phyloP scores from a whole-genome alignment of 495 filamentous ascomycete species.

The Xylona heveae region DNA sequence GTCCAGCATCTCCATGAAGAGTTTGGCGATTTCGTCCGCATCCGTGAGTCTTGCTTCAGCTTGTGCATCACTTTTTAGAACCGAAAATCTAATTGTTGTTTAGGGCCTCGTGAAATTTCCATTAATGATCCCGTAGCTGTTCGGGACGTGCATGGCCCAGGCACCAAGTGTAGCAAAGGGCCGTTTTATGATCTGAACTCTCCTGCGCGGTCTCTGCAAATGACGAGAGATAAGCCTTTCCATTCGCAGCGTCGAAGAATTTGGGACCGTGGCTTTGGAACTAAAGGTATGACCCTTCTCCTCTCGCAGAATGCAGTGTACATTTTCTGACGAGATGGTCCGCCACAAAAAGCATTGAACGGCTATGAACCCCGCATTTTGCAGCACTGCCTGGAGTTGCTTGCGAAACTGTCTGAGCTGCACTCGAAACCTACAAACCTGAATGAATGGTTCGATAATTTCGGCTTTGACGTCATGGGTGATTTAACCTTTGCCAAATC shows the following conservation, averaged over 20 bases:
- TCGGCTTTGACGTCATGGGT: slow-evolving; percentile 26
- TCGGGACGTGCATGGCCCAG: slow-evolving; percentile 11
- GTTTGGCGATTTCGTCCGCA: slow-evolving; percentile 21
- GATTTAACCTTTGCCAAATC: slow-evolving; percentile 24
- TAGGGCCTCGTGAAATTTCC: slow-evolving; percentile 18
- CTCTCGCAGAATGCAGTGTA: too few relatives aligned
- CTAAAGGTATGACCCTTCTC: slow-evolving; percentile 1
- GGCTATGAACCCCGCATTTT: slow-evolving; percentile 1
- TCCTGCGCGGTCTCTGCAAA: slow-evolving; percentile 11
- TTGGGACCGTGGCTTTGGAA: slow-evolving; percentile 9
- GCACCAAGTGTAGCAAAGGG: slow-evolving; percentile 13
- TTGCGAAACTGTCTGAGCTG: not conserved
- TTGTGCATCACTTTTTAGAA: not conserved
- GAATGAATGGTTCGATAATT: slow-evolving; percentile 20
- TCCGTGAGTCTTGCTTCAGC: slow-evolving; percentile 3
- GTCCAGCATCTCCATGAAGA: slow-evolving; percentile 9
- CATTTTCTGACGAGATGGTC: not conserved
- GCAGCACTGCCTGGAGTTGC: not conserved
- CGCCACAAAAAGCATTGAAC: not conserved
- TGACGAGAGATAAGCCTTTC: slow-evolving; percentile 11
- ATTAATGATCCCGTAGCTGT: slow-evolving; percentile 15
- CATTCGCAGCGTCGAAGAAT: slow-evolving; percentile 18
- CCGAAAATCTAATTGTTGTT: not conserved
- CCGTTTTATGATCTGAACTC: slow-evolving; percentile 13
- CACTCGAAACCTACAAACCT: slow-evolving; percentile 9